Percentiles rank a stretch among this genome's conserved stretches.
Conservation (phyloP, 345 rosid species). For the Corchorus olitorius region DNA sequence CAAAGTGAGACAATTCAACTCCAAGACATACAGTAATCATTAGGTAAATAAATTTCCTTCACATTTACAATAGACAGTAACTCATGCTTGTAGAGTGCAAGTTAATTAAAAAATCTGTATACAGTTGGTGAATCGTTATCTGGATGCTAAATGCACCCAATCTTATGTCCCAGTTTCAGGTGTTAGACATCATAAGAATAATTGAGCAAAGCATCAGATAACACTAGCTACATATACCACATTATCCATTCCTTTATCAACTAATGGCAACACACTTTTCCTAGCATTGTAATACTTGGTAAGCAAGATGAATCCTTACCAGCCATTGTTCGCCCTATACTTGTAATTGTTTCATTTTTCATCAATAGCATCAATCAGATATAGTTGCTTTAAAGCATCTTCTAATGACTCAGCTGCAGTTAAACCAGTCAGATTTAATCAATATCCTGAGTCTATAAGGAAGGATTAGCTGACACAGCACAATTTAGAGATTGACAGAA, state of each 20-base stretch:
- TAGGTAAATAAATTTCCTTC: not conserved
- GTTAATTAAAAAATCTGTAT: not conserved
- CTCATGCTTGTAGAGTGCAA: not conserved
- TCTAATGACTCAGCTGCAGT: slow-evolving; percentile 77
- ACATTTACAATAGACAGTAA: not conserved
- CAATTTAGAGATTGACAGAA: not conserved
- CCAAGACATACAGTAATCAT: not conserved
- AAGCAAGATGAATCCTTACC: slow-evolving; percentile 49
- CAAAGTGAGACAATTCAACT: not conserved
- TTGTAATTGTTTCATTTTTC: slow-evolving; percentile 77
- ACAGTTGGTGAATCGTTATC: too few relatives aligned
- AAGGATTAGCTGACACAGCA: not conserved
- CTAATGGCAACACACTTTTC: not conserved
- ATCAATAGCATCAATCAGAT: slow-evolving; percentile 92
- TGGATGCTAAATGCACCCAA: not conserved
- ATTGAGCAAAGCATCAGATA: not conserved
- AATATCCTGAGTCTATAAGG: slow-evolving; percentile 1
- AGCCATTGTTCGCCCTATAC: slow-evolving; percentile 83
- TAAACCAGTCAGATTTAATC: slow-evolving; percentile 25
- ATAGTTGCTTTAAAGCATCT: slow-evolving; percentile 90
- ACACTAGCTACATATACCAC: not conserved
- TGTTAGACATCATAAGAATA: not conserved
- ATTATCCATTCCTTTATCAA: not conserved
- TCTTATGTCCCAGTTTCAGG: not conserved
- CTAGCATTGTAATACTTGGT: slow-evolving; percentile 1